A percentile compares a stretch with the other conserved stretches of the same genome.
phyloP scores from a whole-genome alignment of 345 rosid species.

The Citropsis articulata region DNA sequence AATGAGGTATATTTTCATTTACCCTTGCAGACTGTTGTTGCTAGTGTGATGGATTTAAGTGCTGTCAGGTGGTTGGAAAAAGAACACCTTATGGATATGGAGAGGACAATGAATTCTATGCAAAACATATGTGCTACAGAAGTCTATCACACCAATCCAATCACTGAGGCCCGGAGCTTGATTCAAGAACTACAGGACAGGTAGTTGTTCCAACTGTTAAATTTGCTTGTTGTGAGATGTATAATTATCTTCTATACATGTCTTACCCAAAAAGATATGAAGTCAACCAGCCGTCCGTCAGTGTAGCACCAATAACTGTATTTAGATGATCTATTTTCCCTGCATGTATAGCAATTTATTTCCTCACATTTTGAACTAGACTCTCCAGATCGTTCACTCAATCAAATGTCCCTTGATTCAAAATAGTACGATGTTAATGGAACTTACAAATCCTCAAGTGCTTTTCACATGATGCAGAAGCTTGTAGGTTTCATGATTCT shows the following conservation, averaged over 20 bases:
- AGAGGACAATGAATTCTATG: constrained; percentile 32
- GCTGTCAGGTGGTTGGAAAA: constrained; percentile 41
- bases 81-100: constrained; percentile 42
- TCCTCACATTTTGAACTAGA: neutral
- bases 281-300: neutral
- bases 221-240: neutral
- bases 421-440: neutral
- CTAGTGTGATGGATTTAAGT: constrained; percentile 40
- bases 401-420: neutral
- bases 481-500: neutral
- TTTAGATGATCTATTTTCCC: neutral
- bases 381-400: neutral
- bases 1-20: constrained; percentile 4
- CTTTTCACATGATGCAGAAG: neutral
- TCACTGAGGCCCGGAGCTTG: constrained; percentile 50
- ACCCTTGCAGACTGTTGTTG: constrained; percentile 49
- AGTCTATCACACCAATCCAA: constrained; percentile 41
- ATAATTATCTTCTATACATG: neutral
- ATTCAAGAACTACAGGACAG: constrained; percentile 37
- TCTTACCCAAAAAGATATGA: neutral
- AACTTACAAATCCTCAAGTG: neutral
- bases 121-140: constrained; percentile 63
- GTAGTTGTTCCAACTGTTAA: constrained; percentile 12
- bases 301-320: neutral
- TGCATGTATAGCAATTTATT: neutral